phyloP scores from a whole-genome alignment of 441 rosid species.

The Populus hybrid region DNA sequence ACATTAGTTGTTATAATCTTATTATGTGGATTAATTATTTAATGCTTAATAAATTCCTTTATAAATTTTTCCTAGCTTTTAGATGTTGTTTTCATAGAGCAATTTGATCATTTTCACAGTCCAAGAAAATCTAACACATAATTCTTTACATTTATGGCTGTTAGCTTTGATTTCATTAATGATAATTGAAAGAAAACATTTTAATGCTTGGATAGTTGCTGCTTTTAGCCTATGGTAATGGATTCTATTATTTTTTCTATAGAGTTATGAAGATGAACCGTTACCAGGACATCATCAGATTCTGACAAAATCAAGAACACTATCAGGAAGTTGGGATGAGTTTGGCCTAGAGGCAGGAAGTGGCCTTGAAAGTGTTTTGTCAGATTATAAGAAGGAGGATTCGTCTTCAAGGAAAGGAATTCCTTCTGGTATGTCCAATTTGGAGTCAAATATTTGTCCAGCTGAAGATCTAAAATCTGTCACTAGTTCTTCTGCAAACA shows the following conservation, averaged over 20 bases:
- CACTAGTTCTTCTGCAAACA: conserved; percentile 44
- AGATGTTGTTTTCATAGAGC: background rate
- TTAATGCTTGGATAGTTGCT: background rate
- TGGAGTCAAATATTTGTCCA: conserved; percentile 41
- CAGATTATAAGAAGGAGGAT: conserved; percentile 56
- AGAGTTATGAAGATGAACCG: conserved; percentile 85
- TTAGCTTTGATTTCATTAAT: background rate
- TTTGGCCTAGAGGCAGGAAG: conserved; percentile 47
- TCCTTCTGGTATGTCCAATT: conserved; percentile 33
- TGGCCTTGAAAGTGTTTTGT: conserved; percentile 36
- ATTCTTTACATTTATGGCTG: too few species aligned
- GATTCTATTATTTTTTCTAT: conserved; percentile 20
- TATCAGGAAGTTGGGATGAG: conserved; percentile 76
- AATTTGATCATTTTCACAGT: background rate
- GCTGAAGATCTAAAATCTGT: conserved; percentile 55
- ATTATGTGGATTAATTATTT: background rate
- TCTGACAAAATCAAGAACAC: conserved; percentile 41
- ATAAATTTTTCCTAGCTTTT: background rate
- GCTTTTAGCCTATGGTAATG: background rate
- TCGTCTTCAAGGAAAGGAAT: conserved; percentile 56
- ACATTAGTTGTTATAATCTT: background rate
- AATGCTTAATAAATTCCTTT: background rate
- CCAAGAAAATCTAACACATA: background rate
- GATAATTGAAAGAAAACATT: background rate
- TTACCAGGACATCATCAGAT: conserved; percentile 42